phyloP scores from a whole-genome alignment of 2,329 filamentous ascomycete genomes.

The Cytospora mali region DNA sequence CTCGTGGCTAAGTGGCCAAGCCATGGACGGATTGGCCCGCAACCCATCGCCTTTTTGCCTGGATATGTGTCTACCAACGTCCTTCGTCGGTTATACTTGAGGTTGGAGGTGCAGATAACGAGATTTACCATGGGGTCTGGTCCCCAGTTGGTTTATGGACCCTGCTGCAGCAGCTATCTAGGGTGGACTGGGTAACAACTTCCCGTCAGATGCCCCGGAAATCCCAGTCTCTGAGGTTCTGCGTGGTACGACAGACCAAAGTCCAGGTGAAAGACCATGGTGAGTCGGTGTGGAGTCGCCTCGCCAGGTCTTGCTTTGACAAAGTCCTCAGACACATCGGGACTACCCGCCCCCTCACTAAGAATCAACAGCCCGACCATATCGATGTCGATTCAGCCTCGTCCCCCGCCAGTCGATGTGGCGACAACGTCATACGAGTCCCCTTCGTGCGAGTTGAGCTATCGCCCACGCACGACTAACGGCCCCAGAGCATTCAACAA shows the following conservation, averaged over 20 bases:
- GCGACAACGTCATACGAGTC: not conserved
- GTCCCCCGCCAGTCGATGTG: not conserved
- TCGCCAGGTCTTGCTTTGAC: not conserved
- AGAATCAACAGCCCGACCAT: not conserved
- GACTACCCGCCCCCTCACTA: not conserved
- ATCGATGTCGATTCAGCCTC: not conserved
- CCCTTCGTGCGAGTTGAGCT: not conserved
- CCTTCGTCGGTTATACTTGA: not conserved
- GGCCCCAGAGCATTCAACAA: not conserved
- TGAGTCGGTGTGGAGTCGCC: not conserved
- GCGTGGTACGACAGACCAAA: not conserved
- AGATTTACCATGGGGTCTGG: no score
- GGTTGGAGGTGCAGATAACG: no score
- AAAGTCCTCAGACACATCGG: not conserved
- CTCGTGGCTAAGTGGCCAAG: not conserved
- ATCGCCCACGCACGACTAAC: not conserved
- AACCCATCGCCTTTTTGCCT: not conserved
- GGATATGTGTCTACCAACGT: no score
- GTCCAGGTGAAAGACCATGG: not conserved
- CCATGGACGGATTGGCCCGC: not conserved
- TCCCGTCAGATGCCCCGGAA: not conserved
- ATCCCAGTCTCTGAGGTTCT: not conserved
- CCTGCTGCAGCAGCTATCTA: no score
- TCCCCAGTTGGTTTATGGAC: no score
- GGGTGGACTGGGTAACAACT: no score